These are phyloP conservation scores for Apiospora rasikravindrae DNA, from an alignment of 2,329 filamentous ascomycete genomes.

Conservation along the genomic window DNA sequence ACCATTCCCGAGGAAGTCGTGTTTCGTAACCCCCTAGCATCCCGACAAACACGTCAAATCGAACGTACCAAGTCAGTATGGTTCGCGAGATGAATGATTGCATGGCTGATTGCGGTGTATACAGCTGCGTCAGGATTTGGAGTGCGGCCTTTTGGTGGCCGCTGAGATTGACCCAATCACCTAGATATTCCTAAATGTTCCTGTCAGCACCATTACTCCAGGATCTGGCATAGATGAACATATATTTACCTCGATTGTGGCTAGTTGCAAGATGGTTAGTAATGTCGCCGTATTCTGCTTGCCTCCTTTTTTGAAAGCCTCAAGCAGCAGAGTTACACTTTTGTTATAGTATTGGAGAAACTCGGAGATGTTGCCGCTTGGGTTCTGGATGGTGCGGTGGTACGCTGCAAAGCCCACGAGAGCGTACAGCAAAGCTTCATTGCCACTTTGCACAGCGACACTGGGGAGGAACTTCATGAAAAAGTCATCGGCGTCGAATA, in stretches of 20 bases:
- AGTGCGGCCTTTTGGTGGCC: conserved; percentile 91
- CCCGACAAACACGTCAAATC: conserved; percentile 85
- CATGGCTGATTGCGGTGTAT: conserved; percentile 76
- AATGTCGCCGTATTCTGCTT: conserved; percentile 76
- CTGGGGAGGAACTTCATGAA: conserved; percentile 73
- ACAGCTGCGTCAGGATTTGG: conserved; percentile 78
- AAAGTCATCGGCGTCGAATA: conserved; percentile 73
- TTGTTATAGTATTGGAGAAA: conserved; percentile 92
- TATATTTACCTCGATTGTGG: conserved; percentile 80
- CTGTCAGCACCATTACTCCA: neutral
- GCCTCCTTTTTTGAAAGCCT: conserved; percentile 72
- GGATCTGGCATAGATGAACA: neutral
- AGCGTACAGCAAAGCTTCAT: conserved; percentile 84
- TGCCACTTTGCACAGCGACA: conserved; percentile 66
- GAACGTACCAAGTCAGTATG: conserved; percentile 85
- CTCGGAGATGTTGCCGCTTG: conserved; percentile 74
- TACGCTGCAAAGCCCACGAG: conserved; percentile 89
- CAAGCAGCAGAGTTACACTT: conserved; percentile 78
- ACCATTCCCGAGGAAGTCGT: conserved; percentile 79
- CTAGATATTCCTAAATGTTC: conserved; percentile 79
- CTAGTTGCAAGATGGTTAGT: conserved; percentile 87
- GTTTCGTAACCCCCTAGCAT: conserved; percentile 82
- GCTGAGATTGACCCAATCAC: conserved; percentile 93
- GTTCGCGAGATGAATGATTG: conserved; percentile 73
- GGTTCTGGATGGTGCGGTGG: conserved; percentile 74